A percentile compares a stretch with the other conserved stretches of the same genome.
These are phyloP conservation scores for Grifola frondosa DNA, from an alignment of 1,284 basidiomycete species.

Conservation along the genomic window DNA sequence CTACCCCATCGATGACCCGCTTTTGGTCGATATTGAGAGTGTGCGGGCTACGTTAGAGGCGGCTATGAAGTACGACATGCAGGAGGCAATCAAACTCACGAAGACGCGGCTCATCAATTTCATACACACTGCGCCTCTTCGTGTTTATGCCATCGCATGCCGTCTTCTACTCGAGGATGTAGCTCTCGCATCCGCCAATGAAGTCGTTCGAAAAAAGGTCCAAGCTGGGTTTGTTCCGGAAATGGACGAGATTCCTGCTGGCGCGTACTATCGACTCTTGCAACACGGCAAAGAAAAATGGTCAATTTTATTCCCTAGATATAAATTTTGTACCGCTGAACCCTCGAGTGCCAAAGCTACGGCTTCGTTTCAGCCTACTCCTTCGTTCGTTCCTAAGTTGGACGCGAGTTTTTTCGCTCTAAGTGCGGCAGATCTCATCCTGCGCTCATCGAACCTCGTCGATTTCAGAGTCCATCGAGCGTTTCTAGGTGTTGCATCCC, in stretches of 20 bases:
- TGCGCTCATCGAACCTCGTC: conserved; percentile 15
- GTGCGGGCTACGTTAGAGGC: conserved; percentile 29
- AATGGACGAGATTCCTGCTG: conserved; percentile 15
- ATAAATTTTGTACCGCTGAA: conserved; percentile 1
- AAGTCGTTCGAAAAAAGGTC: conserved; percentile 3
- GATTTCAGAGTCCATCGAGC: neutral
- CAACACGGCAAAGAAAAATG: neutral
- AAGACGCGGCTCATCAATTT: conserved; percentile 22
- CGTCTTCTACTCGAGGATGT: conserved; percentile 24
- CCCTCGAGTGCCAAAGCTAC: no score
- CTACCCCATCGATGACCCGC: conserved; percentile 22
- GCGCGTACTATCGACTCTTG: conserved; percentile 19
- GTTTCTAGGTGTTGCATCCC: neutral
- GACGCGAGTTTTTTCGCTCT: no score
- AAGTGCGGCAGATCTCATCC: conserved; percentile 20
- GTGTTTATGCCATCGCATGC: conserved; percentile 36
- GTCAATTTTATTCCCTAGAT: no score
- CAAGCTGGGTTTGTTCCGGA: conserved; percentile 10
- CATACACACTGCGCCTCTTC: conserved; percentile 31
- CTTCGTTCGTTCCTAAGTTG: no score
- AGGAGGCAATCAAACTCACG: conserved; percentile 15
- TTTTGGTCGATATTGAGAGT: conserved; percentile 12
- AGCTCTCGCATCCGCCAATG: conserved; percentile 8
- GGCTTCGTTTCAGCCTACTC: no score
- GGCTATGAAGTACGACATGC: conserved; percentile 40